Evolutionary conservation across 495 filamentous ascomycete genomes (phyloP), one percentile per base, ranked within the genome.

Genomic region (Neurospora tetraspora): DNA sequence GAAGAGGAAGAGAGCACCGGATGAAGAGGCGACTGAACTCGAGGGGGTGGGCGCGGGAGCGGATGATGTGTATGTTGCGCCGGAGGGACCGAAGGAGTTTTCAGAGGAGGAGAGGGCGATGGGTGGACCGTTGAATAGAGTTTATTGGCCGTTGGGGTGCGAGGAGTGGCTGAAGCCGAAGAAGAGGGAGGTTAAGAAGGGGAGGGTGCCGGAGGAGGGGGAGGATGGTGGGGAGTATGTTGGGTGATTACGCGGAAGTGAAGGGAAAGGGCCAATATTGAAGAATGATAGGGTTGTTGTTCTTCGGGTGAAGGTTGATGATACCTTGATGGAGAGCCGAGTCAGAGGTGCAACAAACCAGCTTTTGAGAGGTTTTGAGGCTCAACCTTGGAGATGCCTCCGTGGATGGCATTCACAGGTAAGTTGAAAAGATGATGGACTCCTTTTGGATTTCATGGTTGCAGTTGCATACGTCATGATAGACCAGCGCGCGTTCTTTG

Each of bases 91-190:
- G 12, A 45, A 69, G 59, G 79, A 85, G n/a, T 77, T 97, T 1
- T 77, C 86, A 0, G 90, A 92, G 5, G 88, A 91, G 31, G 93
- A 97, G 40, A 79, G 95, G 10, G 91, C 89, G 4, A 97, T 98
- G 94, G 95, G 95, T 36, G 96, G 95, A 0, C 88, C 90, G 3
- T 86, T 96, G n/a, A 83, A 91, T 70, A 85, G 94, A 45, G 96
- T 98, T 2, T 98, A 97, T 79, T 98, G 96, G 95, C 94, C 93
- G 0, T 85, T 88, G 0, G 93, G 92, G 2, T 92, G 91, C 86
- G 96, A 98, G 79, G 92, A 95, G 70, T 98, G 94, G 94, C 83
- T 97, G 59, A 87, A 91, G 71, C 94, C 94, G 0, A 86, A 82
- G 74, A 97, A 96, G 82, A 87, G 90, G 72, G 84, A 90, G 42